These are phyloP conservation scores for Wickerhamomyces sp. DNA, from an alignment of 1,139 yeast species.

Conservation along the genomic window DNA sequence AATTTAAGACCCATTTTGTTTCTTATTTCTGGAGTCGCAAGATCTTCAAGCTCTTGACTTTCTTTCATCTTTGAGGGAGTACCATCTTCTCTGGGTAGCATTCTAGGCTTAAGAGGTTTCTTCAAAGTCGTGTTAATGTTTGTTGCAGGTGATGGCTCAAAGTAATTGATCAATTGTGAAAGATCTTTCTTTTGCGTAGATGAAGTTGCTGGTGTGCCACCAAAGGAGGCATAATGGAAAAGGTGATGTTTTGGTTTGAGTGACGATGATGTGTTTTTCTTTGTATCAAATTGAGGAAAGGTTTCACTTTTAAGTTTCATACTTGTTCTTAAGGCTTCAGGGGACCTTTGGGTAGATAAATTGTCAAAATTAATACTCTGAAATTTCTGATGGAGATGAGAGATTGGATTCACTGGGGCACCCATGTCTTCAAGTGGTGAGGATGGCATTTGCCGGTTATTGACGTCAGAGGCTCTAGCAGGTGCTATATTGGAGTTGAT, in stretches of 20 bases:
- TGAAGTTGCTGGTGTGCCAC: background rate
- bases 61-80: background rate
- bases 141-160: background rate
- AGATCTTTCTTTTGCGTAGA: background rate
- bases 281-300: slow-evolving; percentile 9
- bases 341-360: slow-evolving; percentile 17
- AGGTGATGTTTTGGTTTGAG: background rate
- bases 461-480: slow-evolving; percentile 1
- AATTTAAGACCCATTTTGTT: background rate
- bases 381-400: slow-evolving; percentile 13
- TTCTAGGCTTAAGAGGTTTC: background rate
- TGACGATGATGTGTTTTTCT: slow-evolving; percentile 3
- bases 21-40: slow-evolving; percentile 4
- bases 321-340: slow-evolving; percentile 8
- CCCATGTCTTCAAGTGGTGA: slow-evolving; percentile 18
- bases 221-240: background rate
- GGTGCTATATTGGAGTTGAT: slow-evolving; percentile 5
- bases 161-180: background rate
- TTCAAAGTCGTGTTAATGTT: background rate
- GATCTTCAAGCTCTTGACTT: no score
- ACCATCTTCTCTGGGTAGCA: background rate
- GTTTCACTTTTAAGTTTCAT: slow-evolving; percentile 7
- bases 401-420: slow-evolving; percentile 14
- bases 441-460: slow-evolving; percentile 15
- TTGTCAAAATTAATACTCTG: slow-evolving; percentile 19